Evolutionary conservation across 2,329 filamentous ascomycete genomes (phyloP).

Genomic region (Arthrobotrys sphaeroides): DNA sequence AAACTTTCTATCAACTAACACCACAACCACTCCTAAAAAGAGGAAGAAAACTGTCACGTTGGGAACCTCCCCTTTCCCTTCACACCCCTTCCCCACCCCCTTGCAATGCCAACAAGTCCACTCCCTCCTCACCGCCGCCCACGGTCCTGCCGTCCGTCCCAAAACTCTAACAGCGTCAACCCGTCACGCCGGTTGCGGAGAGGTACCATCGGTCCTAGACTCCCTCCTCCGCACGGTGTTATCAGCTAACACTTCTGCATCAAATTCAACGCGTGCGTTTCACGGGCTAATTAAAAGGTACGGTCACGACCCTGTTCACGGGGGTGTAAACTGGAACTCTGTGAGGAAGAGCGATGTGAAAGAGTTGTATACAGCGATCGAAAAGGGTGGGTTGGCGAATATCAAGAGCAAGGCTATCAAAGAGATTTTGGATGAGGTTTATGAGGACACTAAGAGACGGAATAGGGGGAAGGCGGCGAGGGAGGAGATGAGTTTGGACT

Average conservation of each 20-base stretch:
- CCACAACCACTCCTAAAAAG: slow-evolving; percentile 62
- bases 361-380: slow-evolving; percentile 75
- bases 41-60: slow-evolving; percentile 16
- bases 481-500: slow-evolving; percentile 63
- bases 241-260: slow-evolving; percentile 67
- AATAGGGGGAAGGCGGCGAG: slow-evolving; percentile 36
- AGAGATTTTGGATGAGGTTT: slow-evolving; percentile 75
- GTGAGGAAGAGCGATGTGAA: slow-evolving; percentile 70
- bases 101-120: slow-evolving; percentile 77
- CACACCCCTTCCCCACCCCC: slow-evolving; percentile 71
- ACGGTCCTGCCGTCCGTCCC: slow-evolving; percentile 73
- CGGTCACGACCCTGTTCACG: slow-evolving; percentile 61
- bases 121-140: slow-evolving; percentile 70
- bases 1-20: slow-evolving; percentile 61
- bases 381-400: slow-evolving; percentile 74
- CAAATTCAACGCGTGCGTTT: slow-evolving; percentile 72
- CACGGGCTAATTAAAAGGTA: slow-evolving; percentile 69
- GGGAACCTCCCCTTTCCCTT: slow-evolving; percentile 71
- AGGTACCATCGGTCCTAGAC: slow-evolving; percentile 66
- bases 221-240: slow-evolving; percentile 67
- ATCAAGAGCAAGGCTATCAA: slow-evolving; percentile 79
- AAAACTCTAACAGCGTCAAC: slow-evolving; percentile 74
- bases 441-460: slow-evolving; percentile 70
- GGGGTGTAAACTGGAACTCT: slow-evolving; percentile 78
- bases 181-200: slow-evolving; percentile 72